Percentiles rank a stretch among this genome's conserved stretches.
Evolutionary conservation across 1,284 basidiomycete species (phyloP).

Genomic region (Marasmius tenuissimus): DNA sequence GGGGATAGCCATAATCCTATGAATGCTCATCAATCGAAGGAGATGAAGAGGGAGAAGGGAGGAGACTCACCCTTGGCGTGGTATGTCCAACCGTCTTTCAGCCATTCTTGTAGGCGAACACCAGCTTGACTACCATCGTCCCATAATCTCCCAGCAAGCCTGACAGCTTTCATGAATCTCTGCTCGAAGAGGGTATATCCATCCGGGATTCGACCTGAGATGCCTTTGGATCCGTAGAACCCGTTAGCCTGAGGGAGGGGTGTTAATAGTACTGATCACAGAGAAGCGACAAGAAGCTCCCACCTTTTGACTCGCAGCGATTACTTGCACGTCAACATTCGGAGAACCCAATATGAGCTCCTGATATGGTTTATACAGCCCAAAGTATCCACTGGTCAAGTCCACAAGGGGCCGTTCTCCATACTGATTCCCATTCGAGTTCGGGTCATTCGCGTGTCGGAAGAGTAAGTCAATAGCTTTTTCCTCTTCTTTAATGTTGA

Average conservation of each 20-base stretch:
- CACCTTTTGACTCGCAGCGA: slow-evolving; percentile 88
- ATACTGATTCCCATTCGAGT: not conserved
- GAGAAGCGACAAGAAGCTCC: slow-evolving; percentile 15
- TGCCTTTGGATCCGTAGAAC: slow-evolving; percentile 86
- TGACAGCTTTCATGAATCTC: slow-evolving; percentile 76
- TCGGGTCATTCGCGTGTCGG: slow-evolving; percentile 31
- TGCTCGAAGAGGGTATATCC: slow-evolving; percentile 91
- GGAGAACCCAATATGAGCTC: slow-evolving; percentile 61
- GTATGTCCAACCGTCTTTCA: slow-evolving; percentile 93
- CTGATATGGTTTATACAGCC: slow-evolving; percentile 84
- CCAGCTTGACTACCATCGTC: slow-evolving; percentile 30
- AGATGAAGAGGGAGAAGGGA: slow-evolving; percentile 7
- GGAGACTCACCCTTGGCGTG: slow-evolving; percentile 85
- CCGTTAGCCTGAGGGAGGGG: slow-evolving; percentile 79
- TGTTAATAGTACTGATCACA: not conserved
- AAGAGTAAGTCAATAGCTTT: slow-evolving; percentile 61
- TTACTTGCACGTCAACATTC: slow-evolving; percentile 67
- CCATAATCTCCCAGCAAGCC: slow-evolving; percentile 51
- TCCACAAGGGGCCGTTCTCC: slow-evolving; percentile 52
- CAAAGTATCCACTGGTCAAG: slow-evolving; percentile 95
- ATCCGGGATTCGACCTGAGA: slow-evolving; percentile 92
- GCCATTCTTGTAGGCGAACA: slow-evolving; percentile 86
- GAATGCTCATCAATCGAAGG: slow-evolving; percentile 5
- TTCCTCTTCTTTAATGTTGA: slow-evolving; percentile 84
- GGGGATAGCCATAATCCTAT: slow-evolving; percentile 88